Evolutionary conservation across 345 rosid species (phyloP).

Genomic region (Stellera chamaejasme): DNA sequence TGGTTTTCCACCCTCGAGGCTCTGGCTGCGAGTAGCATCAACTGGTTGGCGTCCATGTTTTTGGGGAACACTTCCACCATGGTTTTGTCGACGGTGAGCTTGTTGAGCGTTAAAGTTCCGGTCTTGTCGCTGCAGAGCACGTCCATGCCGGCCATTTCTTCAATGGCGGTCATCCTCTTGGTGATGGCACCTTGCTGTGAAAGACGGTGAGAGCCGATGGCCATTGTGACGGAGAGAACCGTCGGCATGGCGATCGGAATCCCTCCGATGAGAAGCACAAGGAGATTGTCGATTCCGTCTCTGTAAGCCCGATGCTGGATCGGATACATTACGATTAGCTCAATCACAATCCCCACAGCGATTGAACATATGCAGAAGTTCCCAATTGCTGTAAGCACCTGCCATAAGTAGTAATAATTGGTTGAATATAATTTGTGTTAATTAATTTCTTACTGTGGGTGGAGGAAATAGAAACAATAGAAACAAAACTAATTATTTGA

Average conservation of each 20-base stretch:
- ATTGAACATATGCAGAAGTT: slow-evolving; percentile 19
- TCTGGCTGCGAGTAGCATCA: slow-evolving; percentile 11
- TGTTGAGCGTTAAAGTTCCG: slow-evolving; percentile 18
- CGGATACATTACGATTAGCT: slow-evolving; percentile 15
- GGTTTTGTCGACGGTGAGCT: slow-evolving; percentile 14
- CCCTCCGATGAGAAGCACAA: slow-evolving; percentile 19
- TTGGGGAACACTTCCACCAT: slow-evolving; percentile 8
- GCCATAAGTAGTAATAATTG: no score
- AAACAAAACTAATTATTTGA: no score
- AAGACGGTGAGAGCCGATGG: slow-evolving; percentile 20
- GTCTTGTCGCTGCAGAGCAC: slow-evolving; percentile 19
- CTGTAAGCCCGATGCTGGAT: slow-evolving; percentile 10
- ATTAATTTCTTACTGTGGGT: no score
- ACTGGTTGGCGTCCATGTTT: slow-evolving; percentile 8
- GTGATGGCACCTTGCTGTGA: slow-evolving; percentile 19
- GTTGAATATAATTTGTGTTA: no score
- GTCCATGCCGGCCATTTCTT: slow-evolving; percentile 2
- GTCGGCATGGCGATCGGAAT: slow-evolving; percentile 10
- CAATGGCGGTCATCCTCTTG: slow-evolving; percentile 19
- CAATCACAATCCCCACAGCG: slow-evolving; percentile 7
- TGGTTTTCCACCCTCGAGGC: slow-evolving; percentile 16
- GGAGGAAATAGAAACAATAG: no score
- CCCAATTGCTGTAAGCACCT: slow-evolving; percentile 11
- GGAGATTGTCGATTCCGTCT: slow-evolving; percentile 15
- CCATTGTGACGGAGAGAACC: slow-evolving; percentile 15